Percentiles rank a stretch among this genome's conserved stretches.
Conservation (phyloP, 305 asterid genomes). For the Andrographis paniculata region DNA sequence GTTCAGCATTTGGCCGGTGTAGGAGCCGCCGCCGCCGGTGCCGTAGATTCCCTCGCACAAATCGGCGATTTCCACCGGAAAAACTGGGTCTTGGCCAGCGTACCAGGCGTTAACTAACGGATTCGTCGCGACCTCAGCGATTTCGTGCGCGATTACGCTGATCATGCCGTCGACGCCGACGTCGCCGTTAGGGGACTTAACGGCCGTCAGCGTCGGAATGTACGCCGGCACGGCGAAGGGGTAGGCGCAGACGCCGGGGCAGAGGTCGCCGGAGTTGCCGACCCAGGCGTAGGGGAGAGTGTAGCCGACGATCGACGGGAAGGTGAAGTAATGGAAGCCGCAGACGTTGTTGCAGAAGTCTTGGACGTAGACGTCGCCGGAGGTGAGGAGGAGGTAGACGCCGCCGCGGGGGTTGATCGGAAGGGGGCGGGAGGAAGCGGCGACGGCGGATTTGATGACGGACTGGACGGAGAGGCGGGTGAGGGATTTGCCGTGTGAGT, state of each 20-base stretch:
- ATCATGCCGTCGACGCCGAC: conserved; percentile 57
- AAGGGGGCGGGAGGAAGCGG: conserved; percentile 45
- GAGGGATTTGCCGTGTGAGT: conserved; percentile 53
- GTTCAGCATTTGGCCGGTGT: conserved; percentile 50
- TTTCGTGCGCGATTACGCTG: conserved; percentile 51
- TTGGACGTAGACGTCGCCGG: conserved; percentile 46
- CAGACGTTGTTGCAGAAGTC: conserved; percentile 50
- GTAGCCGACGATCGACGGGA: conserved; percentile 52
- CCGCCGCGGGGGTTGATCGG: conserved; percentile 45
- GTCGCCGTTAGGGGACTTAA: conserved; percentile 44
- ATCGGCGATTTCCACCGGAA: conserved; percentile 55
- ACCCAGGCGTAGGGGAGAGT: conserved; percentile 59
- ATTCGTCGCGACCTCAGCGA: conserved; percentile 47
- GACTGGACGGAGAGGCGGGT: conserved; percentile 63
- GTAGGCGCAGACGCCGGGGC: conserved; percentile 44
- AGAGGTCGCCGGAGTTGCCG: conserved; percentile 43
- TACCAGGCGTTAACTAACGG: conserved; percentile 59
- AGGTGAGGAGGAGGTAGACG: conserved; percentile 43
- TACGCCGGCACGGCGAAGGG: conserved; percentile 43
- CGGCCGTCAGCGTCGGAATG: conserved; percentile 33
- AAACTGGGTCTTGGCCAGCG: conserved; percentile 49
- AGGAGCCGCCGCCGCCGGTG: conserved; percentile 52
- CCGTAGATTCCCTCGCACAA: conserved; percentile 59
- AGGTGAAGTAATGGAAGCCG: conserved; percentile 54
- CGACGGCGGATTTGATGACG: conserved; percentile 54